Base-by-base conservation (phyloP, 2,329 filamentous ascomycete species). In the Furcasterigmium sp. region DNA sequence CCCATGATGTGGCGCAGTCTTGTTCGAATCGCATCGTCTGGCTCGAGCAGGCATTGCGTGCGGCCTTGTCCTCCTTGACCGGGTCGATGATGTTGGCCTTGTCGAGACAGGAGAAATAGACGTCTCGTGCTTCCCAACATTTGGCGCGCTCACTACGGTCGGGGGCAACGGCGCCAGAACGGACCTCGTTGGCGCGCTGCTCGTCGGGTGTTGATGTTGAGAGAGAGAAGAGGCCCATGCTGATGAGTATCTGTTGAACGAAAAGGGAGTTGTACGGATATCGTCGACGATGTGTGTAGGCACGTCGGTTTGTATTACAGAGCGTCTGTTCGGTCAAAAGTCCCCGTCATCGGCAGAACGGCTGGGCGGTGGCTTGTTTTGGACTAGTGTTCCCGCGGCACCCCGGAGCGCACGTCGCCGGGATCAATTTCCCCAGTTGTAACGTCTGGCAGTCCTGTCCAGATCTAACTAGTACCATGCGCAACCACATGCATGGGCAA, bases 121-220 rank as follows among this genome's bases (percentile, higher is more conserved):
- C 68, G 68, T 98, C 93, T 53, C 93, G 82, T 37, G 86, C 83
- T 56, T 89, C 85, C 86, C 91, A 98, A 79, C 93, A 98, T 58
- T 78, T 74, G 56, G 82, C 75, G 58, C 93, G 84, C 63, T 91
- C 87, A 50, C 76, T 80, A 51, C 91, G 84, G 59, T 88, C 87
- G n/a, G 93, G 93, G 5, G 91, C 89, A 56, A 91, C 73, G 51
- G 69, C 64, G 54, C 78, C 78, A 49, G 64, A 63, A 60, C 76
- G 76, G 53, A 80, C 70, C 52, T 75, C 73, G 49, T 74, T 67
- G 53, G 69, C 73, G 54, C 70, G 69, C 62, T 73, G 73, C 49
- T 65, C 61, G 38, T 65, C 62, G 17, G 57, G 51, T 19, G 70
- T 63, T 15, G 32, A 21, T 42, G 64, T 52, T 45, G 64, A 57